Evolutionary conservation across 148 eudicot genomes (phyloP), one percentile per base, ranked within the genome.

Genomic region (Rhododendron molle): DNA sequence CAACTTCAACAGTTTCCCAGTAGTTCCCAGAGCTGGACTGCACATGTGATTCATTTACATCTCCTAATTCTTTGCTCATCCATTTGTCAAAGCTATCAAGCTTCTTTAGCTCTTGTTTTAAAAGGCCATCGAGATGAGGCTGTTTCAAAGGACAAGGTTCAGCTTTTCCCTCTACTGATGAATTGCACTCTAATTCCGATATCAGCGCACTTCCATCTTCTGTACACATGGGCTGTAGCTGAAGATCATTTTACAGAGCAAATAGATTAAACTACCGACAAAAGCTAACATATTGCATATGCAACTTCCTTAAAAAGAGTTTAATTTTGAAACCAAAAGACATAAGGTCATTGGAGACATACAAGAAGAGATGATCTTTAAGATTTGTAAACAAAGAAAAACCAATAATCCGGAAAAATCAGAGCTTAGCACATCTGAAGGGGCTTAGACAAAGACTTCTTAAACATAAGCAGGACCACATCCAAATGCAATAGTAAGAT

Each of bases 1-100:
- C 90, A 83, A 83, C 88, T 87, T 89, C 95, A 88, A 93, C 91
- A 86, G 85, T 86, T 85, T 90, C 90, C 97, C 97, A 94, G 74
- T 89, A 93, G 52, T 85, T 73, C 79, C 83, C 91, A 54, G 93
- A 91, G 86, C 7, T 86, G 18, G 92, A 83, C 60, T 90, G 90
- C 83, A 88, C 76, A 84, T 87, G 89, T 62, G 92, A 85, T 81
- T 92, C 94, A 80, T 87, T 40, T 40, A 40, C 44, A 40, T 40
- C 7, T 40, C 44, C 44, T 40, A 40, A 40, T 40, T 40, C 44
- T 40, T 40, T 40, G 44, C 7, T 40, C 44, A 40, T 40, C 7
- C 44, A 40, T 40, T 40, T 40, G 44, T 40, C 44, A 40, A 5
- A 40, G 44, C 44, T 5, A 40, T 40, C 44, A 40, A 40, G 7